Base-by-base conservation (phyloP, 768 basidiomycete genomes). In the Phylloporus sp. region DNA sequence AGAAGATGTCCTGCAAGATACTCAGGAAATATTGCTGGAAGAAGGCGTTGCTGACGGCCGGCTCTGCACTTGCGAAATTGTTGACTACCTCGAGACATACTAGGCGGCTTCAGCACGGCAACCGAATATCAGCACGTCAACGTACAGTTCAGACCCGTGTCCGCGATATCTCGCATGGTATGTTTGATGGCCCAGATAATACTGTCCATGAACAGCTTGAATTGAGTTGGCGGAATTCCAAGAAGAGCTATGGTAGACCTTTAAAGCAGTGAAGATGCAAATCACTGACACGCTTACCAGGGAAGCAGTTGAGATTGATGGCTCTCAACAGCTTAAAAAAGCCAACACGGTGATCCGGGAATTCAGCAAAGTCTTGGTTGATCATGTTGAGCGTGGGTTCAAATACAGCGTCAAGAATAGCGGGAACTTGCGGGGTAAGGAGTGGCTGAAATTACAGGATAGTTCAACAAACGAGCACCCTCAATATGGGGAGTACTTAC, bases 151-250 rank as follows among this genome's bases (percentile, higher is more conserved):
- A 90, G 67, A 34, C 88, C 88, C 34, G 86, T 89, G 63, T 98
- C 95, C 5, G 92, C 90, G 52, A 99, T 96, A 67, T 98, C 95
- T 44, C 95, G 81, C 91, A 96, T 93, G 14, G 91, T 97, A 71
- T 99, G 96, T 68, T 99, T 99, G 74, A 97, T 95, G n/a, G 93
- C 95, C 95, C 96, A 99, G 42, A 95, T 86, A 54, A 97, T 88
- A 50, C 91, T 93, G 67, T 98, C 95, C 82, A 96, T 97, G 67
- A 96, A 88, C 49, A 98, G 72, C 71, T 96, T 97, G 79, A 98
- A 97, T 69, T 96, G 90, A 37, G 77, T 69, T 9, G 92, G 86
- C n/a, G 92, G 90, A 49, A 96, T 78, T 21, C 80, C 81, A 46
- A 95, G 77, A 37, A 97, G 71, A 6, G 93, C 93, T 61, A 27